These are phyloP conservation scores for Sclerospora graminicola DNA, from an alignment of 352 stramenopile genomes.

Conservation along the genomic window DNA sequence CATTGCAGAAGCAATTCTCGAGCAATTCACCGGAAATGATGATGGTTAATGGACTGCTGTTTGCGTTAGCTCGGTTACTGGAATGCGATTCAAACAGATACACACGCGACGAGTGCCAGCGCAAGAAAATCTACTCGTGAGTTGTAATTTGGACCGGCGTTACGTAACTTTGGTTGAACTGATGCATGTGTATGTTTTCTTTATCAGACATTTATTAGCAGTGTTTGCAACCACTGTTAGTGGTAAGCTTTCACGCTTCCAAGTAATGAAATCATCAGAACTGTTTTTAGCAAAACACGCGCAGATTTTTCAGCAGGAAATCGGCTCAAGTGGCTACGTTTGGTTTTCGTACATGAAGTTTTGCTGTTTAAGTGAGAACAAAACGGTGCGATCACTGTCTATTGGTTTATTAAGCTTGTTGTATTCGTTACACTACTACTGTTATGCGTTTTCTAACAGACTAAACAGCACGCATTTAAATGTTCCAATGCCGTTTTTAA, in stretches of 20 bases:
- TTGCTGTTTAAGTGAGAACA: slow-evolving; percentile 54
- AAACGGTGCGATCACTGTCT: slow-evolving; percentile 33
- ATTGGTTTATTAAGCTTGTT: neutral
- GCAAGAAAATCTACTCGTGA: slow-evolving; percentile 63
- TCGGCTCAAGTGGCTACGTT: slow-evolving; percentile 32
- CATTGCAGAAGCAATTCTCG: slow-evolving; percentile 66
- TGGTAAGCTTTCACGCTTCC: slow-evolving; percentile 52
- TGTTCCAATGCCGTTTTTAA: slow-evolving; percentile 36
- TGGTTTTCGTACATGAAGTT: slow-evolving; percentile 72
- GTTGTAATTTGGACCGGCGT: slow-evolving; percentile 1
- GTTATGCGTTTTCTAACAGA: slow-evolving; percentile 17
- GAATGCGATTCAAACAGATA: slow-evolving; percentile 44
- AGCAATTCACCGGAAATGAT: slow-evolving; percentile 57
- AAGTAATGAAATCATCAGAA: slow-evolving; percentile 53
- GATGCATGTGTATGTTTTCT: slow-evolving; percentile 1
- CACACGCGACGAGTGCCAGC: slow-evolving; percentile 18
- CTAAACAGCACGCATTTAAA: slow-evolving; percentile 55
- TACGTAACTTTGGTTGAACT: slow-evolving; percentile 2
- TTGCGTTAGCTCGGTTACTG: slow-evolving; percentile 45
- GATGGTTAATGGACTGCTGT: slow-evolving; percentile 59
- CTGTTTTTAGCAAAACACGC: slow-evolving; percentile 41
- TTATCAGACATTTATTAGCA: slow-evolving; percentile 42
- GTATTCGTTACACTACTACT: neutral
- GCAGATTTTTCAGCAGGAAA: slow-evolving; percentile 34
- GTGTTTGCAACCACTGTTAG: slow-evolving; percentile 49